Base-by-base conservation (phyloP, 2,329 filamentous ascomycete genomes). In the Calonectria ilicicola region DNA sequence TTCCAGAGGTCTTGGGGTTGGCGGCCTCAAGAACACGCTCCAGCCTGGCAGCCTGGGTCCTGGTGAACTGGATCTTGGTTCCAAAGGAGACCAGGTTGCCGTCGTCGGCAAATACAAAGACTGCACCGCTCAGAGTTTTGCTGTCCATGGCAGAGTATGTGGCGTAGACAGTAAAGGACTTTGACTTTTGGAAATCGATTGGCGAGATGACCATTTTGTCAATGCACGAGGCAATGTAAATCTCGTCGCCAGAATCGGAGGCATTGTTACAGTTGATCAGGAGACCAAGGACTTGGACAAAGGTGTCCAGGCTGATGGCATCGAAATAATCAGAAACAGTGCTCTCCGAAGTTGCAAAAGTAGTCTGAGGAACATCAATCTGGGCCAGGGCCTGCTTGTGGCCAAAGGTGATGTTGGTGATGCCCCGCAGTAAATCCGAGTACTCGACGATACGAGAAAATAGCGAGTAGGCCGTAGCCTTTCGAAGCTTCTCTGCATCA, bases 251-350 rank as follows among this genome's bases (percentile, higher is more conserved):
- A 8, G 66, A 67, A 26, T 60, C 67, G 23, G 68, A 72, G 4
- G 68, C 66, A 35, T 67, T 66, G 53, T 60, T 76, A 27, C 68
- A 68, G 66, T 78, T 78, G 46, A 77, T 76, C 14, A 76, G 65
- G 2, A 78, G 69, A 32, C 77, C 77, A 2, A 75, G 62, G 14
- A 77, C 77, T 46, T 78, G 77, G 14, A 78, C 73, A 53, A 76
- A 78, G 1, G 72, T 75, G 29, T 78, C 77, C n/a, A 76, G 42
- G 2, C 73, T 67, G 47, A 78, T 71, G 29, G 77, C 73, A 27
- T 78, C 76, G 35, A 69, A 76, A 23, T 62, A 75, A 3, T 70
- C 65, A 1, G 67, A 58, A 5, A 76, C 74, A 0, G 67, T 73
- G 63, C 73, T 74, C 38, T 76, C 74, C 3, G 62, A 66, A 23